A percentile compares a stretch with the other conserved stretches of the same genome.
Evolutionary conservation across 2,329 filamentous ascomycete species (phyloP).

Genomic region (Sarocladium kiliense): DNA sequence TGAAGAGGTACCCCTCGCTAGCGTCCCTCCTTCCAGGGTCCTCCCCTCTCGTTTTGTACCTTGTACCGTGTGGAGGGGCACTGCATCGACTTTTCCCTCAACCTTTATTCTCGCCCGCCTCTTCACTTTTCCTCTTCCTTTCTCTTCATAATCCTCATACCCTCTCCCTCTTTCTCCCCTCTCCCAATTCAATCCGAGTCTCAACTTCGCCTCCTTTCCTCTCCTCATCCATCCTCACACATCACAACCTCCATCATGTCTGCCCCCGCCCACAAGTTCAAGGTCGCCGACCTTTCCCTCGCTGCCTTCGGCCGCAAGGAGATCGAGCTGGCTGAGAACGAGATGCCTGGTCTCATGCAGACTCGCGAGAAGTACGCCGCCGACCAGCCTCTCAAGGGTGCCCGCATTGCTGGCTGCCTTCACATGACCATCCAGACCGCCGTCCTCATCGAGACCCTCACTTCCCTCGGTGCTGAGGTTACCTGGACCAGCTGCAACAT

Average conservation of each 20-base stretch:
- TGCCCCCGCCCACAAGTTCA: constrained; percentile 89
- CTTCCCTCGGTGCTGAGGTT: constrained; percentile 90
- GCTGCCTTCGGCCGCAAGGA: constrained; percentile 98
- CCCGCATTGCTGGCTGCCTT: constrained; percentile 94
- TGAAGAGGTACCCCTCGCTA: constrained; percentile 7
- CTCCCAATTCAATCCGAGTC: constrained; percentile 12
- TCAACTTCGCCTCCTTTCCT: constrained; percentile 15
- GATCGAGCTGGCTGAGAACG: constrained; percentile 94
- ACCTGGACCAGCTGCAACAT: constrained; percentile 99
- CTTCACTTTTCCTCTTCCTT: neutral
- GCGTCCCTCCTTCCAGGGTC: constrained; percentile 4
- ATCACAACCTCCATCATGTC: constrained; percentile 42
- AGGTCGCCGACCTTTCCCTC: constrained; percentile 97
- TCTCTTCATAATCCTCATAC: constrained; percentile 1
- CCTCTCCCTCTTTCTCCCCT: neutral
- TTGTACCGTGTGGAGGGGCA: constrained; percentile 1
- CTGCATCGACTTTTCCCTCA: constrained; percentile 4
- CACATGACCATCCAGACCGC: constrained; percentile 99
- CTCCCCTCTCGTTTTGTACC: neutral
- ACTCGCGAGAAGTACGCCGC: constrained; percentile 85
- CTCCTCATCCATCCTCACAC: constrained; percentile 18
- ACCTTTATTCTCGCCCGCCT: constrained; percentile 3
- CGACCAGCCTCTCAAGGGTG: constrained; percentile 91
- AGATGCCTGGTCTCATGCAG: constrained; percentile 97
- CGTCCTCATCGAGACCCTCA: constrained; percentile 97